phyloP scores from a whole-genome alignment of 192 early-diverging fungal genomes.

The Backusella morwellensis region DNA sequence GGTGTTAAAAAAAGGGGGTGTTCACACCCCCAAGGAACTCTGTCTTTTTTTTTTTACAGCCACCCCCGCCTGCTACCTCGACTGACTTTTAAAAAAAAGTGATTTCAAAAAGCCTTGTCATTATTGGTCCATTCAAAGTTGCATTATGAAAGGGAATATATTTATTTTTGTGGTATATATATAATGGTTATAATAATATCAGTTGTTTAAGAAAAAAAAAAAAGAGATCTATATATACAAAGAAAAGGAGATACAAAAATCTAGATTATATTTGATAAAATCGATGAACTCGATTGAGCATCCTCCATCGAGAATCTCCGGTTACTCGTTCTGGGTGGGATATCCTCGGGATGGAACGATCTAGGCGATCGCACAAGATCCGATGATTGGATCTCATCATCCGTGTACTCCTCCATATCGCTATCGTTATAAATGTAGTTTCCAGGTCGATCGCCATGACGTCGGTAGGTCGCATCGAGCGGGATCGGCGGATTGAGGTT shows the following conservation, averaged over 20 bases:
- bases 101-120: background rate
- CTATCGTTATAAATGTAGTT: conserved; percentile 2
- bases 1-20: background rate
- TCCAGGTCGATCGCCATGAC: background rate
- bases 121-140: background rate
- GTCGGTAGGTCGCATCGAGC: background rate
- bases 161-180: background rate
- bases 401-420: background rate
- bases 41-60: background rate
- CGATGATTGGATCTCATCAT: background rate
- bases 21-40: background rate
- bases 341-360: background rate
- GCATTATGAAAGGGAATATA: background rate
- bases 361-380: background rate
- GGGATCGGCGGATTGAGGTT: background rate
- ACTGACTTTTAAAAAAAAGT: background rate
- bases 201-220: background rate
- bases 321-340: background rate
- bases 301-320: background rate
- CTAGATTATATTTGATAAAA: background rate
- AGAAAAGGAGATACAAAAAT: background rate
- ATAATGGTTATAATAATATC: background rate
- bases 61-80: background rate
- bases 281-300: conserved; percentile 1
- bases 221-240: background rate